Base-by-base conservation (phyloP, 345 rosid genomes). In the Tarenaya hassleriana region DNA sequence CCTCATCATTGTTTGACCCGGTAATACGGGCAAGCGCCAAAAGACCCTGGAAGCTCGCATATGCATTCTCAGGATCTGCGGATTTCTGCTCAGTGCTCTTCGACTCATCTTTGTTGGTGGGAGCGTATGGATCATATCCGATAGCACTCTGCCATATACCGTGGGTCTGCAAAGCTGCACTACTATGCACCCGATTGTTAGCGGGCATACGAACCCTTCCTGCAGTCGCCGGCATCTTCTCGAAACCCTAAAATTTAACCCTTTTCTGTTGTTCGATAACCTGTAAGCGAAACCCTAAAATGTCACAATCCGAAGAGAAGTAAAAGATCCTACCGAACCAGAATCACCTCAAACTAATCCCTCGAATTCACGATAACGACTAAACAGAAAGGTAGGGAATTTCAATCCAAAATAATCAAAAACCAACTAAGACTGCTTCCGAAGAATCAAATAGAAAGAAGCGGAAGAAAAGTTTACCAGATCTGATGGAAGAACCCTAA, bases 131-230 rank as follows among this genome's bases (percentile, higher is more conserved):
- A 56, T 92, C 98, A 15, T 92, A 92, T 8, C 95, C 84, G 34
- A 88, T 92, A 8, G 97, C 94, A 52, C 91, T 92, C 74, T 88
- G 98, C 98, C 98, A 92, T 56, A 92, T 88, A 1, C 97, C 98
- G 39, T 92, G 98, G 7, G 97, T 88, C 57, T 92, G 98, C 41
- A 92, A 73, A 52, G 97, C 98, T 4, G 98, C 98, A 56, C 97
- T 92, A 73, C 97, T 88, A 50, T 92, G 98, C 40, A 92, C 98
- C 77, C 97, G 74, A 29, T 92, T 92, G 83, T 92, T 88, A 34
- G 97, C 98, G 7, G 97, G 98, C 95, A 92, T 92, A 58, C 98
- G 98, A 67, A 92, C 98, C 71, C 98, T 75, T 9, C 98, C 98
- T n/a, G 98, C 97, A 0, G 97, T 92, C 21, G 98, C 98, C 73